A percentile compares a stretch with the other conserved stretches of the same genome.
Evolutionary conservation across 768 basidiomycete genomes (phyloP).

Genomic region (Termitomyces sp.): DNA sequence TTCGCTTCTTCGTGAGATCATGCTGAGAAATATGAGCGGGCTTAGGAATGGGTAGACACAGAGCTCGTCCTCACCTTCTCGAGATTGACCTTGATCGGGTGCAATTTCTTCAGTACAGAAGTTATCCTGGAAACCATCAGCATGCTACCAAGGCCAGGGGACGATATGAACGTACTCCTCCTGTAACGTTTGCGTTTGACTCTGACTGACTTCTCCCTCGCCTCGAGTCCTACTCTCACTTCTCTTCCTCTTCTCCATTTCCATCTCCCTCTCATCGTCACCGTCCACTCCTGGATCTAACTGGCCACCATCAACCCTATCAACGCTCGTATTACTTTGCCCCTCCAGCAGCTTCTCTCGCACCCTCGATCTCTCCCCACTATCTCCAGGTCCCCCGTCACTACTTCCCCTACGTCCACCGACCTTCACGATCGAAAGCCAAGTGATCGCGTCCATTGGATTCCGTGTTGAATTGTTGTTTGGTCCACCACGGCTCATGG

Average conservation of each 20-base stretch:
- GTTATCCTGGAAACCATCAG: slow-evolving; percentile 48
- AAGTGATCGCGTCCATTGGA: slow-evolving; percentile 58
- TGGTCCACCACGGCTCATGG: slow-evolving; percentile 43
- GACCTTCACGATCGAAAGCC: slow-evolving; percentile 74
- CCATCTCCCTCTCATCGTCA: slow-evolving; percentile 6
- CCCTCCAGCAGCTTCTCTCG: slow-evolving; percentile 27
- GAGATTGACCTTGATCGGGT: slow-evolving; percentile 68
- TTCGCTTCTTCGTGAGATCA: slow-evolving; percentile 66
- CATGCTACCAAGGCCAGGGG: not conserved
- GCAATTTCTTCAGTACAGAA: slow-evolving; percentile 60
- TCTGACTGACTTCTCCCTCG: slow-evolving; percentile 18
- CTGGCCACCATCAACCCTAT: slow-evolving; percentile 6
- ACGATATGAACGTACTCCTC: slow-evolving; percentile 56
- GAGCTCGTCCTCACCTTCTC: slow-evolving; percentile 56
- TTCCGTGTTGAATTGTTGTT: slow-evolving; percentile 38
- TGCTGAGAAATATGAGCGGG: slow-evolving; percentile 32
- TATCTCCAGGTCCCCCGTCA: slow-evolving; percentile 45
- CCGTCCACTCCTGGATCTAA: slow-evolving; percentile 12
- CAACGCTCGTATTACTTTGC: slow-evolving; percentile 27
- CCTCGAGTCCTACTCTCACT: slow-evolving; percentile 41
- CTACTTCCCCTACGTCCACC: slow-evolving; percentile 49
- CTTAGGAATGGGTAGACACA: not conserved
- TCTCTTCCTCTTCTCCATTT: slow-evolving; percentile 26
- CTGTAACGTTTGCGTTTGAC: slow-evolving; percentile 46
- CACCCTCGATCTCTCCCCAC: slow-evolving; percentile 40